Evolutionary conservation across 148 eudicot genomes (phyloP), one percentile per base, ranked within the genome.

Genomic region (Chenopodium quinoa): DNA sequence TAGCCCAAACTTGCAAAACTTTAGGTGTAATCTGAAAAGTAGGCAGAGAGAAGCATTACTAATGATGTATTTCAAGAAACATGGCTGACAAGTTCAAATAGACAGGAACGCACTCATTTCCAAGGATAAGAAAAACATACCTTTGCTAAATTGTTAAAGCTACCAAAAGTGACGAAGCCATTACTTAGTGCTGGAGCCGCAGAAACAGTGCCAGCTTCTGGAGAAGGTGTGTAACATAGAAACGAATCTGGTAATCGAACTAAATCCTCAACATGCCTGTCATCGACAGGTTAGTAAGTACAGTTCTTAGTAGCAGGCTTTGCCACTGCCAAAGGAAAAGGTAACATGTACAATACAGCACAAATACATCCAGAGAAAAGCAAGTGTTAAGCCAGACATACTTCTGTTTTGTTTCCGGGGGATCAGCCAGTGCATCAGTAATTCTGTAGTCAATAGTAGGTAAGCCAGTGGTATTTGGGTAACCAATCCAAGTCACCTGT

Each of bases 401-500:
- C 99, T 89, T 96, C 85, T 96, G 99, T 63, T 83, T 89, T 17
- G 99, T 86, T 83, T 89, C 88, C 40, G 87, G 91, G 75, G 99
- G 94, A 87, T 96, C 99, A 60, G 95, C 94, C 75, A 90, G 83
- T 32, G 93, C 76, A 89, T 96, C 99, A 75, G 97, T 89, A 79
- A 96, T 94, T 82, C 99, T 89, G 86, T 93, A 96, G 81, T 96
- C 99, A 82, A 96, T 92, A 60, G 95, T 81, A 54, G 98, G 99
- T 87, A 96, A 91, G 82, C 99, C 99, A 79, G 99, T 96, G 69
- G 99, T 96, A 85, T 96, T 96, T 74, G 99, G 99, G 92, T 96
- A 96, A 75, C 99, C 99, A 86, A 96, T 96, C 99, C 99, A 96
- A 76, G 99, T 96, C 72, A 96, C 99, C 99, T 96, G 80, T 31